Evolutionary conservation across 495 filamentous ascomycete genomes (phyloP).

Genomic region (Pseudomonodictys pantanalensis): DNA sequence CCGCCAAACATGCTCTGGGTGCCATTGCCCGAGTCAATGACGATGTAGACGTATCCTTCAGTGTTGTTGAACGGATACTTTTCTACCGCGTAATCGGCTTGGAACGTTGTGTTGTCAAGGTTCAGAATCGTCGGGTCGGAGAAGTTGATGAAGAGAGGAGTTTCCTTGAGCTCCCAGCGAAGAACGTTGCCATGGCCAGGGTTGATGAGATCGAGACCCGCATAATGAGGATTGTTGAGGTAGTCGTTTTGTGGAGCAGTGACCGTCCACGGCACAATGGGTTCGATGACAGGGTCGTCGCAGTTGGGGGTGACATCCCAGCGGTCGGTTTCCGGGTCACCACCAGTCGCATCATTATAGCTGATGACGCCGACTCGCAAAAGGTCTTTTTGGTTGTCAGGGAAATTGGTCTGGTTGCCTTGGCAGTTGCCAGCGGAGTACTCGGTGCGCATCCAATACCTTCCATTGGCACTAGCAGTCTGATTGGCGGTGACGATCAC

Average conservation of each 20-base stretch:
- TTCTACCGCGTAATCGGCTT: constrained; percentile 29
- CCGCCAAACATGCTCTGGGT: too few relatives aligned
- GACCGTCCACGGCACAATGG: constrained; percentile 29
- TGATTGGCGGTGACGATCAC: constrained; percentile 1
- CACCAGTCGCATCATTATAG: constrained; percentile 18
- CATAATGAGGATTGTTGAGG: constrained; percentile 13
- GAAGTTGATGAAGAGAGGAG: constrained; percentile 30
- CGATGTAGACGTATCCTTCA: constrained; percentile 28
- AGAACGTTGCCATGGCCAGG: constrained; percentile 1
- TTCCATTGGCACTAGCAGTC: neutral
- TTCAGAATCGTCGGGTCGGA: constrained; percentile 31
- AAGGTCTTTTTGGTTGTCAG: neutral
- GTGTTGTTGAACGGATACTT: constrained; percentile 18
- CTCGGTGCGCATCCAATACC: neutral
- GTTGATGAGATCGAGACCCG: constrained; percentile 11
- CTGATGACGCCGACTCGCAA: constrained; percentile 22
- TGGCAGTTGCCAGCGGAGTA: constrained; percentile 11
- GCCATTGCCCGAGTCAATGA: too few relatives aligned
- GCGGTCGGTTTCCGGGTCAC: constrained; percentile 5
- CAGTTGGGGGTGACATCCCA: constrained; percentile 11
- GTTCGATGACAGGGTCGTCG: neutral
- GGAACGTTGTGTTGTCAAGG: constrained; percentile 12
- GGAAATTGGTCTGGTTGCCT: neutral
- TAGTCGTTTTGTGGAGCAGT: constrained; percentile 24
- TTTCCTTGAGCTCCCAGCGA: constrained; percentile 24